Percentiles rank a stretch among this genome's conserved stretches.
phyloP scores from a whole-genome alignment of 208 protist genomes.

The Trypanosomatidae sp. region DNA sequence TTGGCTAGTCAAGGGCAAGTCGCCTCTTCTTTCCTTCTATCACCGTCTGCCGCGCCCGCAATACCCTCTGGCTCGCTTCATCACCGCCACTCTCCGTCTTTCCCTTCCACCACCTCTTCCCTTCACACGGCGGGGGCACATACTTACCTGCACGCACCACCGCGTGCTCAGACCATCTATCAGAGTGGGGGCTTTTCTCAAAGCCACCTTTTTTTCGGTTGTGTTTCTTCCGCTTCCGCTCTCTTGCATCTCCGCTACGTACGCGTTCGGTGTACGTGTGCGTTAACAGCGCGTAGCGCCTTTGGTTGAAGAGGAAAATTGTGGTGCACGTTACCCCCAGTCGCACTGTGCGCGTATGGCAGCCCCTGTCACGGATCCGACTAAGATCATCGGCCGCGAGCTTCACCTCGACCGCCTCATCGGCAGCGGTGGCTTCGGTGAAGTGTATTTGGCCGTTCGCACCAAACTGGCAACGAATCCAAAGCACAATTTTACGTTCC shows the following conservation, averaged over 20 bases:
- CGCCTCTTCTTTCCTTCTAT: not conserved
- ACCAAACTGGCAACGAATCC: conserved; percentile 9
- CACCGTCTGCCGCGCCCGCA: not conserved
- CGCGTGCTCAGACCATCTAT: not conserved
- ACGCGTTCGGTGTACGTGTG: not conserved
- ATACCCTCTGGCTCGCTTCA: not conserved
- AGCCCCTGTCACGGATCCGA: conserved; percentile 11
- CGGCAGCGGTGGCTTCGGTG: conserved; percentile 56
- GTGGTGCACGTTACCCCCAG: not conserved
- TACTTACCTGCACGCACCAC: not conserved
- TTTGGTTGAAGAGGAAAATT: not conserved
- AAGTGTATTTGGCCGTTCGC: conserved; percentile 47
- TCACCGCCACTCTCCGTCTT: not conserved
- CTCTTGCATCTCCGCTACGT: not conserved
- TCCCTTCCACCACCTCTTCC: not conserved
- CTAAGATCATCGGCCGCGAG: conserved; percentile 57
- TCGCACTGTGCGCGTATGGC: not conserved
- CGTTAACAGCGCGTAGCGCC: not conserved
- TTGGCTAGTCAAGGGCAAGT: not conserved
- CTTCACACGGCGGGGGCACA: not conserved
- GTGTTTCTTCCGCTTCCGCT: not conserved
- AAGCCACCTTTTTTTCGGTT: not conserved
- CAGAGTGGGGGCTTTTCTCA: not conserved
- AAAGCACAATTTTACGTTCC: conserved; percentile 34
- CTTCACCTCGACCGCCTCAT: conserved; percentile 50